Evolutionary conservation across 176 grass and related monocot species (phyloP).

Genomic region (Poa annua): DNA sequence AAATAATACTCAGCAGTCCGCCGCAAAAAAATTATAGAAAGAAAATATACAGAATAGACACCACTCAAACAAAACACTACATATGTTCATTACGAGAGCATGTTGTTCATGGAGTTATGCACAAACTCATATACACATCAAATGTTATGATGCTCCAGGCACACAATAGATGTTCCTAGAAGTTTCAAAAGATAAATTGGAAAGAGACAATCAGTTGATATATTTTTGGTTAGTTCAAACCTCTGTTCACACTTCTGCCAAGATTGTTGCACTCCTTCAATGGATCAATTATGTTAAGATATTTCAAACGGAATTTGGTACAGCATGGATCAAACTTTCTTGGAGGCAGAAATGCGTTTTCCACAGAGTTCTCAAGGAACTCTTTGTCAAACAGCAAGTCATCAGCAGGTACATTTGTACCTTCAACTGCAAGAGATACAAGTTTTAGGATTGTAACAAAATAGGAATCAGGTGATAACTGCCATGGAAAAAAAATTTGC

Average conservation of each 20-base stretch:
- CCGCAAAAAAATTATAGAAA: not conserved
- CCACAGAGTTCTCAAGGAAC: constrained; percentile 47
- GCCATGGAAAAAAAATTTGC: constrained; percentile 30
- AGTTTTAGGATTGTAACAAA: constrained; percentile 24
- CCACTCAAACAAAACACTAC: constrained; percentile 9
- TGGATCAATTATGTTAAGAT: constrained; percentile 90
- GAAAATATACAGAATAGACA: not conserved
- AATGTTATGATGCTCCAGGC: not conserved
- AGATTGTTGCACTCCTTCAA: constrained; percentile 90
- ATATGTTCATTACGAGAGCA: not conserved
- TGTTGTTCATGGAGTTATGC: not conserved
- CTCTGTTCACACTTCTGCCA: constrained; percentile 86
- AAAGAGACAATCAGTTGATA: constrained; percentile 15
- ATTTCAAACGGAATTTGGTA: constrained; percentile 53
- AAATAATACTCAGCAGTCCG: constrained; percentile 5
- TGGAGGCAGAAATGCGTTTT: constrained; percentile 43
- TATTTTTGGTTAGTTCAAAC: constrained; percentile 46
- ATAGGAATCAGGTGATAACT: constrained; percentile 34
- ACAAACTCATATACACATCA: constrained; percentile 1
- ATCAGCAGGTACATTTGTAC: constrained; percentile 39
- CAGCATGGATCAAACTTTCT: constrained; percentile 37
- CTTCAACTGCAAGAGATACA: constrained; percentile 60
- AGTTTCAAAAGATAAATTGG: constrained; percentile 4
- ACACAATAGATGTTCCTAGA: not conserved
- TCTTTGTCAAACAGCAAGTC: constrained; percentile 73